Conservation (phyloP, 1,139 yeast genomes). For the Lodderomyces theae region DNA sequence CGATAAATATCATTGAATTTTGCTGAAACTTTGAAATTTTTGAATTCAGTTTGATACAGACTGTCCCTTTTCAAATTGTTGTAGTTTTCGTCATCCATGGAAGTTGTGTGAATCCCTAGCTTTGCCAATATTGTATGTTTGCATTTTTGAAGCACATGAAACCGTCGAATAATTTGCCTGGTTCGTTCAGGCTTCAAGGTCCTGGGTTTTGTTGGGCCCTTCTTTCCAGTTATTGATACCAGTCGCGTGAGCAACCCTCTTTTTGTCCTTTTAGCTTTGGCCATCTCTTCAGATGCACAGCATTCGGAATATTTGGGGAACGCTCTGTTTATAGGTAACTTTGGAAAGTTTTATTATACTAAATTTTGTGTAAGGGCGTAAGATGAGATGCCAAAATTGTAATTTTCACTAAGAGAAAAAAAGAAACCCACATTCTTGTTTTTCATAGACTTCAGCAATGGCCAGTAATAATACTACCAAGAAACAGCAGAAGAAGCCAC, state of each 20-base stretch:
- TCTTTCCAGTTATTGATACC: slow-evolving; percentile 30
- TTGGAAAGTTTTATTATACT: no score
- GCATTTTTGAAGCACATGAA: slow-evolving; percentile 59
- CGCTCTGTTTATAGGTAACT: no score
- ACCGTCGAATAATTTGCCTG: slow-evolving; percentile 63
- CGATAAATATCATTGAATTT: slow-evolving; percentile 19
- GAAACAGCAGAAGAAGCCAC: not conserved
- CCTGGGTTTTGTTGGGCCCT: slow-evolving; percentile 19
- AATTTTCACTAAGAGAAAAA: no score
- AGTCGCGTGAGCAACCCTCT: slow-evolving; percentile 24
- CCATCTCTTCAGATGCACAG: not conserved
- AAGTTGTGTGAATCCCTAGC: slow-evolving; percentile 17
- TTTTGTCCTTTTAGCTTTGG: slow-evolving; percentile 9
- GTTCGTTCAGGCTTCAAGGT: slow-evolving; percentile 65
- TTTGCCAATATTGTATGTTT: slow-evolving; percentile 36
- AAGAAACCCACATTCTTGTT: no score
- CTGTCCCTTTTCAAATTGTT: slow-evolving; percentile 12
- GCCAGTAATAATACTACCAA: slow-evolving; percentile 4
- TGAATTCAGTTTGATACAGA: slow-evolving; percentile 7
- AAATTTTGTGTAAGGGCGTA: slow-evolving; percentile 5
- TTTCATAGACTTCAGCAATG: no score
- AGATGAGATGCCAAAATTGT: slow-evolving; percentile 8
- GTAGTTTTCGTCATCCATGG: slow-evolving; percentile 23
- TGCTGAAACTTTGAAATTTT: slow-evolving; percentile 9
- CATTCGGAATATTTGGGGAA: not conserved